Base-by-base conservation (phyloP, 2,329 filamentous ascomycete genomes). In the Aspergillus novofumigatus region DNA sequence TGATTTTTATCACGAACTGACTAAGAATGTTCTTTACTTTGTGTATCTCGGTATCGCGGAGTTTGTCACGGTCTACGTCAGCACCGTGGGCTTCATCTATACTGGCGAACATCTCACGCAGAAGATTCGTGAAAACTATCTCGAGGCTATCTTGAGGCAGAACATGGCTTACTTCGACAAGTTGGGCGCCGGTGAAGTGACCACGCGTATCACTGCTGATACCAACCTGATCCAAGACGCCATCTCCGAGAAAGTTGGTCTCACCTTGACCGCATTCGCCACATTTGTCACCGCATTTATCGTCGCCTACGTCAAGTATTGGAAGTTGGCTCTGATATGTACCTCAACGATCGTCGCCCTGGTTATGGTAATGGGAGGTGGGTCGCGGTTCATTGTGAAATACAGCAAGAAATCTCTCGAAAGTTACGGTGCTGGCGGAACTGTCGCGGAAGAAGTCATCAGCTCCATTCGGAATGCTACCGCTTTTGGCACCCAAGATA, bases 141-240 rank as follows among this genome's bases (percentile, higher is more conserved):
- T 99, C 6, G 83, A 87, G 65, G 91, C 89, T 61, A 92, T 92
- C 69, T 79, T 96, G 78, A 85, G 86, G 59, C 92, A 96, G 72
- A 96, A 96, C 71, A 93, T 96, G 71, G 92, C 86, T 49, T 96
- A 91, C 74, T 96, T 95, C 75, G 94, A 97, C 74, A 94, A 94
- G 68, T 82, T 96, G 14, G 93, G 92, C 52, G 89, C 92, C 35
- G 92, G 93, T 57, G 94, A 97, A 75, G 90, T 97, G 59, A 96
- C 92, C 0, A 96, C 92, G 1, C 87, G 92, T 62, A 96, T 97
- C 65, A 97, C 93, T 0, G 88, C 92, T 10, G 93, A 97, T 72
- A 96, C 91, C 48, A 97, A 96, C 68, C 79, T 96, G 53, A 88
- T 97, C 55, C 93, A 97, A 73, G 92, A 96, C 64, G 93, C 92